Percentiles rank a stretch among this genome's conserved stretches.
phyloP scores from a whole-genome alignment of 352 stramenopile species.

The Elongisporangium senticosum region DNA sequence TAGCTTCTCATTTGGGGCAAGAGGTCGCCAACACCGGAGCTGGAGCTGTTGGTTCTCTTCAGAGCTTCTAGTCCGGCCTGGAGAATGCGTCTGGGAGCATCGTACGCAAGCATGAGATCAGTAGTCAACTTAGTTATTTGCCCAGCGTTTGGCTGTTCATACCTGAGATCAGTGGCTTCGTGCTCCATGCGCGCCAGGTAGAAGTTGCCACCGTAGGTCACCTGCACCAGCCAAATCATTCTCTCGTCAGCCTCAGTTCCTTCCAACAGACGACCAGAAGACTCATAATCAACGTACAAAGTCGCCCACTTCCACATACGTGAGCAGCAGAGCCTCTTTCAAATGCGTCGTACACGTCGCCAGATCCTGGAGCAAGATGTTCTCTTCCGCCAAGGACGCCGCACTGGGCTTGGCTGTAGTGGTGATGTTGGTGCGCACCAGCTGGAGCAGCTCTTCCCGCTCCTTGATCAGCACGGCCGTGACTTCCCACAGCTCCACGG shows the following conservation, averaged over 20 bases:
- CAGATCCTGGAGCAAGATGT: slow-evolving; percentile 44
- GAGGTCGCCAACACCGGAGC: not conserved
- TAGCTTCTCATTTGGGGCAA: not conserved
- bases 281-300: slow-evolving; percentile 28
- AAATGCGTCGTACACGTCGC: slow-evolving; percentile 19
- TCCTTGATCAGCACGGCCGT: slow-evolving; percentile 40
- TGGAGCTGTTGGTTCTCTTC: not conserved
- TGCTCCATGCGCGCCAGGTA: slow-evolving; percentile 64
- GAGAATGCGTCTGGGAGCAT: not conserved
- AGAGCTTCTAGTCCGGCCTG: not conserved
- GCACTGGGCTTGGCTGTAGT: slow-evolving; percentile 4
- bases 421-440: slow-evolving; percentile 18
- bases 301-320: slow-evolving; percentile 69
- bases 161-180: slow-evolving; percentile 41
- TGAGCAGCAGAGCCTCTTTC: slow-evolving; percentile 55
- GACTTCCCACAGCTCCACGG: slow-evolving; percentile 60
- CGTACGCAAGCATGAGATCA: too few species aligned
- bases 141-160: not conserved
- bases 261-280: not conserved
- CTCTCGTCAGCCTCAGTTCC: not conserved
- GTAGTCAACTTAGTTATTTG: too few species aligned
- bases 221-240: not conserved
- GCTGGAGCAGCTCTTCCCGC: slow-evolving; percentile 45
- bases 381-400: slow-evolving; percentile 21
- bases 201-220: slow-evolving; percentile 53